phyloP scores from a whole-genome alignment of 352 stramenopile species.

The Globisporangium splendens region DNA sequence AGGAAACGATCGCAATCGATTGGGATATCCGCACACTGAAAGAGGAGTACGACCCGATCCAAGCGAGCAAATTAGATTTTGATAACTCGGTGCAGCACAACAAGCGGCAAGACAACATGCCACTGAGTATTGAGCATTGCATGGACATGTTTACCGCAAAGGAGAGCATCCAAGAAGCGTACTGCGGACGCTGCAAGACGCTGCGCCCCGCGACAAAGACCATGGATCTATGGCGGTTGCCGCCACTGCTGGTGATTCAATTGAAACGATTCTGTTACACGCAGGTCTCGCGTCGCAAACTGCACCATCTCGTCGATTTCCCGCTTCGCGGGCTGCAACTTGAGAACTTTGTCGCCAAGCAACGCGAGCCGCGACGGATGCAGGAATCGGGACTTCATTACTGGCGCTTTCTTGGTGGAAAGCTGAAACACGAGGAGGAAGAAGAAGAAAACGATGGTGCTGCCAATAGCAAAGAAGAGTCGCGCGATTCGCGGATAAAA shows the following conservation, averaged over 20 bases:
- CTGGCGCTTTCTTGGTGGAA: constrained; percentile 76
- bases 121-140: constrained; percentile 76
- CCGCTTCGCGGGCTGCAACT: constrained; percentile 92
- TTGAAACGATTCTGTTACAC: constrained; percentile 99
- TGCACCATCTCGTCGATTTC: constrained; percentile 96
- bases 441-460: constrained; percentile 5
- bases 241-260: constrained; percentile 98
- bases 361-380: constrained; percentile 37
- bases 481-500: not conserved
- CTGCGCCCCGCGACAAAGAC: constrained; percentile 92
- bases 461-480: constrained; percentile 6
- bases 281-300: constrained; percentile 89
- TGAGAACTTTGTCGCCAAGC: constrained; percentile 67
- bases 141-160: constrained; percentile 86
- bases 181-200: constrained; percentile 84
- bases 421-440: constrained; percentile 27
- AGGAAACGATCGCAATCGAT: constrained; percentile 87
- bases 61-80: constrained; percentile 79
- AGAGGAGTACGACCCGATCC: constrained; percentile 82
- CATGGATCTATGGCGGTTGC: constrained; percentile 97
- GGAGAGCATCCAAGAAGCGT: constrained; percentile 78
- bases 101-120: constrained; percentile 67
- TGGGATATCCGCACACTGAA: constrained; percentile 88
- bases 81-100: constrained; percentile 63
- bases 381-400: constrained; percentile 56